phyloP scores from a whole-genome alignment of 768 basidiomycete species.

The Lactifluus hygrophoroides region DNA sequence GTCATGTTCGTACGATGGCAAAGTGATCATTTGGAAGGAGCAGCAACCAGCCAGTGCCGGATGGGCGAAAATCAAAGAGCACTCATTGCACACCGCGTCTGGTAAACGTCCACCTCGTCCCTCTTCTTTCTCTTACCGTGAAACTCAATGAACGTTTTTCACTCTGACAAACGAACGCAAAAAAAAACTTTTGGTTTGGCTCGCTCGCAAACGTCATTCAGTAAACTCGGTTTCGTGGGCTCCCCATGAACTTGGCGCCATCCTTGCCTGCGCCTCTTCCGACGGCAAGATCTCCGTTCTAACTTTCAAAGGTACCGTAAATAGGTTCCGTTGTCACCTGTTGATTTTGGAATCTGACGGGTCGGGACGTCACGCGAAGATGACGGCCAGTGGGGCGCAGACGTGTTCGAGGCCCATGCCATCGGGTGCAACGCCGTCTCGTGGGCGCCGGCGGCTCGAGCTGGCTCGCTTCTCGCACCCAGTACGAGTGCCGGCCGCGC shows the following conservation, averaged over 20 bases:
- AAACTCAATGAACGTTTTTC: too few relatives aligned
- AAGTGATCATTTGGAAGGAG: constrained; percentile 98
- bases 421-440: constrained; percentile 97
- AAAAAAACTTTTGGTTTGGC: too few relatives aligned
- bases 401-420: constrained; percentile 91
- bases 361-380: constrained; percentile 40
- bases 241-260: constrained; percentile 95
- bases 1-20: constrained; percentile 97
- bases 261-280: constrained; percentile 92
- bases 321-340: too few relatives aligned
- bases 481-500: constrained; percentile 37
- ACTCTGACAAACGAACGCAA: too few relatives aligned
- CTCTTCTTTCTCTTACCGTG: background rate
- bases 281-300: constrained; percentile 96
- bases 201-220: too few relatives aligned
- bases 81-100: constrained; percentile 87
- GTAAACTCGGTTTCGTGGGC: constrained; percentile 99
- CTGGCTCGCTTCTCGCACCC: constrained; percentile 75
- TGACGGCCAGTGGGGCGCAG: constrained; percentile 93
- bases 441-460: constrained; percentile 89
- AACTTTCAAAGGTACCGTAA: constrained; percentile 84
- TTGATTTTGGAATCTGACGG: background rate
- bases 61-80: constrained; percentile 96
- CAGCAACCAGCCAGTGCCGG: constrained; percentile 42
- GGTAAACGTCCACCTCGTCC: constrained; percentile 40